Evolutionary conservation across 1,284 basidiomycete genomes (phyloP).

Genomic region (Malassezia slooffiae): DNA sequence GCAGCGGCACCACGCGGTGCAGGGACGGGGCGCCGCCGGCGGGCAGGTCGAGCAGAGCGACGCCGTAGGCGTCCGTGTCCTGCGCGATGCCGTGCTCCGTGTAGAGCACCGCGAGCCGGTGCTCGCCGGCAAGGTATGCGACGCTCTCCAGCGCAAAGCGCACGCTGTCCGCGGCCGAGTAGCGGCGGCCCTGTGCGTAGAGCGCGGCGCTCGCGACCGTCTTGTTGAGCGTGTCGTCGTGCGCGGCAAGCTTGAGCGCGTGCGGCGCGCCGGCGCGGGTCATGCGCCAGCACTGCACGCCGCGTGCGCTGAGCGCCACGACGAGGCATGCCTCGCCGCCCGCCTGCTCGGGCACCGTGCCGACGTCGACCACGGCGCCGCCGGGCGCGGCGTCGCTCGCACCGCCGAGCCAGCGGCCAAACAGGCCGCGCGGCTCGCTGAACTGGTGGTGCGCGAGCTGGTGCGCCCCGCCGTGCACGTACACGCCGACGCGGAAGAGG

Average conservation of each 20-base stretch:
- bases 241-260: constrained; percentile 28
- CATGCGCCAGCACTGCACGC: constrained; percentile 40
- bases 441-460: constrained; percentile 11
- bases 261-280: constrained; percentile 32
- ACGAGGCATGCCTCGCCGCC: constrained; percentile 21
- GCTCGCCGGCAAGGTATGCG: constrained; percentile 12
- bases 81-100: too few species aligned
- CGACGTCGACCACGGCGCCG: constrained; percentile 25
- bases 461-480: constrained; percentile 7
- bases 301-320: constrained; percentile 28
- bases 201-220: constrained; percentile 18
- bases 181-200: constrained; percentile 23
- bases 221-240: constrained; percentile 2
- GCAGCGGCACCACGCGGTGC: constrained; percentile 10
- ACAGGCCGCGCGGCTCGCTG: constrained; percentile 28
- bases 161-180: constrained; percentile 22
- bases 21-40: not conserved
- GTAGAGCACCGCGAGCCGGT: too few species aligned
- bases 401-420: constrained; percentile 34
- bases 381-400: constrained; percentile 17
- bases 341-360: constrained; percentile 18
- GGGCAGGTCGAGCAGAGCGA: too few species aligned
- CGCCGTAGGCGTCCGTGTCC: not conserved
- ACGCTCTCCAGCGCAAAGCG: constrained; percentile 19
- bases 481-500: constrained; percentile 7